Base-by-base conservation (phyloP, 345 rosid genomes). In the Schrenkiella parvula region DNA sequence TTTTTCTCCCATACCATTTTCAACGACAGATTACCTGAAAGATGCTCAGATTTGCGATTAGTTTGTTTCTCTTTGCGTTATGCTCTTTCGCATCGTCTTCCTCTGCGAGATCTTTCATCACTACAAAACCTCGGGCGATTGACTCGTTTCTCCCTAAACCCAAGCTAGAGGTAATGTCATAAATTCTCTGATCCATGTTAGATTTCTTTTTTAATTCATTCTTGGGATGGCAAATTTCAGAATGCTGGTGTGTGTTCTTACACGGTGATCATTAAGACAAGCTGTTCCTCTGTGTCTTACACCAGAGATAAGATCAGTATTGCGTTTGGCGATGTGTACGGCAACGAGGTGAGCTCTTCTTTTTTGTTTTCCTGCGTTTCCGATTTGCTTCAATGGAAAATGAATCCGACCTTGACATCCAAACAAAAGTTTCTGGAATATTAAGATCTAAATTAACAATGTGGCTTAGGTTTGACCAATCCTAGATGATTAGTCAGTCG, bases 271-370 rank as follows among this genome's bases (percentile, higher is more conserved):
- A 81, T 85, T 50, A 80, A 80, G 71, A 88, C 91, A 21, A 88
- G 91, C 73, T 88, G 95, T 77, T 82, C 91, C 29, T 88, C 95
- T 0, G 73, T 83, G 7, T 60, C 71, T 17, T 81, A 75, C 51
- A 88, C 91, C 4, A 80, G 88, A 52, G 95, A 88, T 64, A 83
- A 77, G 75, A 85, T 88, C 80, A 85, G 91, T 59, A 80, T 88
- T 4, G 23, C 89, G 0, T 88, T 87, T 52, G 91, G 95, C n/a
- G 91, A 88, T 72, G 84, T 84, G 5, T 82, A 83, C 70, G 88
- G 89, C 77, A 83, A 83, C 78, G 83, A 88, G 95, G 95, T 88
- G 2, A 21, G 34, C 21, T 48, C 25, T 26, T 2, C 25, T 19
- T 14, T 43, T 2, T 12, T 1, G 52, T 14, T 2, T 58, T 68